Conservation (phyloP, 495 filamentous ascomycete species). For the Trichoderma reesei region DNA sequence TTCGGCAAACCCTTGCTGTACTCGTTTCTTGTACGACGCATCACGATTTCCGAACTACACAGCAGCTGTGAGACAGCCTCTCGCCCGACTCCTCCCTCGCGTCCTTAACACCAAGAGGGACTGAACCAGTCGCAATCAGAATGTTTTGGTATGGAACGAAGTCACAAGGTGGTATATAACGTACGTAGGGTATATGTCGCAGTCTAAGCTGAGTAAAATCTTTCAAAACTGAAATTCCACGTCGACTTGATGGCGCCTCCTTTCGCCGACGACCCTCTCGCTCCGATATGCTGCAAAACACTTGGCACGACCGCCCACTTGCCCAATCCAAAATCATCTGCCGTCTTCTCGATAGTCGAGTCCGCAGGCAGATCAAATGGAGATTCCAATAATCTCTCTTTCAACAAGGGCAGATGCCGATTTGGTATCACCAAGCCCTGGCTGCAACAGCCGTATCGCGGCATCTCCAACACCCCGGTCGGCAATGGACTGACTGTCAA, state of each 20-base stretch:
- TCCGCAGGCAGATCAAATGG: constrained; percentile 30
- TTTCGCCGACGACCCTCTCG: constrained; percentile 15
- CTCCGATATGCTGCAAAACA: constrained; percentile 43
- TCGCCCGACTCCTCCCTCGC: background rate
- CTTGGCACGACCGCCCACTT: constrained; percentile 44
- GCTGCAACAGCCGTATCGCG: constrained; percentile 40
- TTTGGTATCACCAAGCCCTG: constrained; percentile 27
- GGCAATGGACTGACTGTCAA: constrained; percentile 28
- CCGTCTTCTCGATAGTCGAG: constrained; percentile 36
- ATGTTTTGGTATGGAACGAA: too few relatives aligned
- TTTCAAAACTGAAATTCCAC: constrained; percentile 3
- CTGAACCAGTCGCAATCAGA: too few relatives aligned
- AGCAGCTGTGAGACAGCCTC: background rate
- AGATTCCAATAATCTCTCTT: constrained; percentile 30
- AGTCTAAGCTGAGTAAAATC: background rate
- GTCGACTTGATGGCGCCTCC: background rate
- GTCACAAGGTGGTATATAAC: background rate
- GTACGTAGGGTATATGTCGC: background rate
- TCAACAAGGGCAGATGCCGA: constrained; percentile 31
- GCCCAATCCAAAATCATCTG: constrained; percentile 26
- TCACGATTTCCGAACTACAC: too few relatives aligned
- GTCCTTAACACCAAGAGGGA: background rate
- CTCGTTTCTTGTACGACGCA: too few relatives aligned
- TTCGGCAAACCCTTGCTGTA: too few relatives aligned
- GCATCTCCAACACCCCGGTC: constrained; percentile 38